Evolutionary conservation across 2,329 filamentous ascomycete species (phyloP).

Genomic region (Sporothrix pseudoabietina): DNA sequence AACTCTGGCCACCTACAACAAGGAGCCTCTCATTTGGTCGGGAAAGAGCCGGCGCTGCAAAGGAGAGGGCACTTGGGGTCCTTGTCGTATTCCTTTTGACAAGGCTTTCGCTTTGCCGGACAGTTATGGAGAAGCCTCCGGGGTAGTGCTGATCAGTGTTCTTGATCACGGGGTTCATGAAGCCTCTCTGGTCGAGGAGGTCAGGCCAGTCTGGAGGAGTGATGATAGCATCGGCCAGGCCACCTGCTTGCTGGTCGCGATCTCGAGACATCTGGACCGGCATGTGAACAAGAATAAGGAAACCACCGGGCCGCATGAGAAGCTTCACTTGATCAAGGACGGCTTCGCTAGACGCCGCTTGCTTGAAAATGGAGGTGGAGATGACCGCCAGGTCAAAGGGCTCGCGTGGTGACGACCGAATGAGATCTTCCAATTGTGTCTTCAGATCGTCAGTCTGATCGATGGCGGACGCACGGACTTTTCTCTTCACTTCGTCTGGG

Average conservation of each 20-base stretch:
- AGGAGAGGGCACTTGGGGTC: conserved; percentile 20
- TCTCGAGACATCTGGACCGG: conserved; percentile 22
- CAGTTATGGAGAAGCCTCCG: conserved; percentile 43
- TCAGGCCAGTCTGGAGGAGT: conserved; percentile 43
- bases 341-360: conserved; percentile 5
- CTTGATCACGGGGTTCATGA: conserved; percentile 38
- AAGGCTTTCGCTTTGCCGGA: conserved; percentile 43
- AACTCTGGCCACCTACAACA: not conserved
- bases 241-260: not conserved
- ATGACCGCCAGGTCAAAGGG: conserved; percentile 39
- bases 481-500: not conserved
- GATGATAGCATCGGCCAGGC: not conserved
- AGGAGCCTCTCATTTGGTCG: not conserved
- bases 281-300: conserved; percentile 40
- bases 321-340: conserved; percentile 33
- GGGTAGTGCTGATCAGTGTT: conserved; percentile 42
- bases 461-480: not conserved
- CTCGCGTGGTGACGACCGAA: not conserved
- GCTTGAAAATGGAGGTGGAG: conserved; percentile 35
- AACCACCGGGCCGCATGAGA: conserved; percentile 41
- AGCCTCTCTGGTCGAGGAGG: conserved; percentile 42
- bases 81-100: conserved; percentile 33
- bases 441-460: not conserved
- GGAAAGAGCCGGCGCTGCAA: not conserved
- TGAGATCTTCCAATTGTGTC: not conserved